Base-by-base conservation (phyloP, 2,329 filamentous ascomycete species). In the Salinomyces thailandicus region DNA sequence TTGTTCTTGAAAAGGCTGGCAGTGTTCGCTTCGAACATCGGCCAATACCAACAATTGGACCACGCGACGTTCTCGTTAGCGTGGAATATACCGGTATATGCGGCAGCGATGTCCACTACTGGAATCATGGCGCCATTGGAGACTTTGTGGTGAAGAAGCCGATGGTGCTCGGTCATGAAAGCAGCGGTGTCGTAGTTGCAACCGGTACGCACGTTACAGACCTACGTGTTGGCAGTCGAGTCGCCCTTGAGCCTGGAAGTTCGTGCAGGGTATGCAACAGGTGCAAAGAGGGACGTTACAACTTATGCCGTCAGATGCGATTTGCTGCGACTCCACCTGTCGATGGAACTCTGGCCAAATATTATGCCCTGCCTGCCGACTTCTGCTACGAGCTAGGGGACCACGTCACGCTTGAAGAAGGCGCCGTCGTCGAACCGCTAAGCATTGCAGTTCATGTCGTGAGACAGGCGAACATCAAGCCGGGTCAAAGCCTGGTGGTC, bases 101-200 rank as follows among this genome's bases (percentile, higher is more conserved):
- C 28, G 28, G 28, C 11, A 12, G 9, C 9, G 28, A 31, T 16
- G 28, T 31, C 9, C 28, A 31, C 14, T 31, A 31, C 28, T 31
- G 28, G 28, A 47, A 48, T 37, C 49, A 44, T 0, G 78, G 78
- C 16, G 61, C 68, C 9, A 81, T 82, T 48, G 78, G 79, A 2
- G 66, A 69, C 2, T 63, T 81, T 2, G 66, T 74, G 2, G 70
- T 82, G 9, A 68, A 76, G 39, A 71, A 71, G 14, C 73, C 79
- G 45, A 77, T 74, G 48, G 77, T 79, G 35, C 66, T 77, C 3
- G 80, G 79, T 47, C 80, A 85, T 52, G 79, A 84, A 59, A 81
- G 77, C 5, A 72, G 78, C 9, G 79, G 79, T 31, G 66, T 78
- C 15, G 66, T 84, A 38, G 67, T 69, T 41, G 65, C 70, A 30